Base-by-base conservation (phyloP, 441 rosid genomes). In the Lepidium campestre region DNA sequence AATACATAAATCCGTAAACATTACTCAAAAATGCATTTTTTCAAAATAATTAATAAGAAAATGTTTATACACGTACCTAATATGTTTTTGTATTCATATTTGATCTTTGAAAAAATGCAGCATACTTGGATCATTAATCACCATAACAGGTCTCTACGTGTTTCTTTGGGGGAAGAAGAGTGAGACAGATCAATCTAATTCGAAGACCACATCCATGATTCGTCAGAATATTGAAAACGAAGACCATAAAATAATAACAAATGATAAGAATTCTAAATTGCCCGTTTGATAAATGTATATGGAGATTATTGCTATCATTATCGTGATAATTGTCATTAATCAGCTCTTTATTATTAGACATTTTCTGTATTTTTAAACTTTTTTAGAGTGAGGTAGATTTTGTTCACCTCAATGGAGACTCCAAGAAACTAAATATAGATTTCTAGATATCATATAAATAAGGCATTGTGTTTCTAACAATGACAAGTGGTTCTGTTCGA, bases 121-220 rank as follows among this genome's bases (percentile, higher is more conserved):
- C 73, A 57, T 81, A 55, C 36, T 75, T 23, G 86, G 88, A 60
- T 84, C 86, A 3, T 7, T 58, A 49, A 60, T 78, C 19, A 75
- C 82, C 27, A 57, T 81, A 31, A 65, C 70, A 8, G 84, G 86
- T 39, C 72, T 81, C 42, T 78, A 80, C 77, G 72, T 77, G 52
- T 81, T 80, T 48, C 77, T 81, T 12, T 84, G 83, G 88, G 88
- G 86, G 5, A 81, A 69, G 74, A 77, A 68, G 68, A 71, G 54
- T 44, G 83, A 77, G 72, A 25, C 32, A 65, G 49, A 65, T 58
- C 56, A 58, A n/a, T 54, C 69, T 61, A 62, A 15, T 52, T 34
- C 46, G 27, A 54, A 36, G 19, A 55, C 27, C 42, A 36, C 25
- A 15, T 55, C 61, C 56, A 45, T 18, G 47, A 15, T 22, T 44